phyloP scores from a whole-genome alignment of 805 yeast genomes.

The Lachancea sp. region DNA sequence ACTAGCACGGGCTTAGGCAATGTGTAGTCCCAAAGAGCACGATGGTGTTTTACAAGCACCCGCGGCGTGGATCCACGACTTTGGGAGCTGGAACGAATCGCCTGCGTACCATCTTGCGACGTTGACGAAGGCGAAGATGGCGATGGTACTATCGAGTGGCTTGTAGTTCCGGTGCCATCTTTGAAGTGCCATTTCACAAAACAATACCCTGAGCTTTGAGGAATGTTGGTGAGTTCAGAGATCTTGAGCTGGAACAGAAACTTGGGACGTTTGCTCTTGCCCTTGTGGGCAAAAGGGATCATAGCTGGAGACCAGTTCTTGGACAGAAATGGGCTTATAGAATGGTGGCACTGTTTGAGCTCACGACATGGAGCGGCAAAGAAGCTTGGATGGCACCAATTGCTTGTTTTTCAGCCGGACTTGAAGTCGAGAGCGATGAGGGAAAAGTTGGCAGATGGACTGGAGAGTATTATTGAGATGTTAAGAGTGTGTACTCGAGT shows the following conservation, averaged over 20 bases:
- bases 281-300: constrained; percentile 15
- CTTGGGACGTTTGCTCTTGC: constrained; percentile 44
- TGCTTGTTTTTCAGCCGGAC: too few species aligned
- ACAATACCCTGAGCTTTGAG: constrained; percentile 67
- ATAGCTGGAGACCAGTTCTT: neutral
- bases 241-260: constrained; percentile 55
- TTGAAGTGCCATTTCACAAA: constrained; percentile 56
- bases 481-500: too few species aligned
- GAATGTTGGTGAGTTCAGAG: constrained; percentile 74
- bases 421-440: too few species aligned
- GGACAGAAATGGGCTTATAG: neutral
- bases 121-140: neutral
- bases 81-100: constrained; percentile 14
- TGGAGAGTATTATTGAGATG: too few species aligned
- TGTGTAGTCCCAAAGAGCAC: constrained; percentile 43
- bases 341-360: neutral
- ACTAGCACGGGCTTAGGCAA: constrained; percentile 33
- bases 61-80: constrained; percentile 38
- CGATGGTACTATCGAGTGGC: constrained; percentile 1
- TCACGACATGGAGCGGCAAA: neutral
- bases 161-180: constrained; percentile 37
- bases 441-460: too few species aligned
- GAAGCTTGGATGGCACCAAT: too few species aligned
- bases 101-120: constrained; percentile 9
- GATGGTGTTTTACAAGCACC: constrained; percentile 44